These are phyloP conservation scores for Pseudoperonospora humuli DNA, from an alignment of 352 stramenopile species.

Conservation along the genomic window DNA sequence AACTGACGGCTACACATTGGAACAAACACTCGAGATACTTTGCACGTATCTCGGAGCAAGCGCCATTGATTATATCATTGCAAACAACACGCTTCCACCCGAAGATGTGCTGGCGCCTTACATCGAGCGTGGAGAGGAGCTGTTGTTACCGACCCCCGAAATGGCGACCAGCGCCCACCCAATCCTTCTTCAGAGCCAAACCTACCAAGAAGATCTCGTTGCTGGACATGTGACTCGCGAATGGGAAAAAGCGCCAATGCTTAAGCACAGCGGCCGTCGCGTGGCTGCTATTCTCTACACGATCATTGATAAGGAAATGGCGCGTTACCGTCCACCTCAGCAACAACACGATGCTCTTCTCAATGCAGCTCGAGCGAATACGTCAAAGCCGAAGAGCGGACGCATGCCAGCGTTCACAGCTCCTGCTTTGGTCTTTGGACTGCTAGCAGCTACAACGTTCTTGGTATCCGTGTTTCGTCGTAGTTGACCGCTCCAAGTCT, in stretches of 20 bases:
- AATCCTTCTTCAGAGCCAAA: constrained; percentile 68
- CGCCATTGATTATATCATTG: constrained; percentile 81
- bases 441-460: constrained; percentile 21
- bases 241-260: constrained; percentile 81
- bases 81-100: constrained; percentile 61
- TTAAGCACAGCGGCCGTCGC: constrained; percentile 74
- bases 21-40: constrained; percentile 58
- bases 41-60: constrained; percentile 61
- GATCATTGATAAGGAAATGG: constrained; percentile 82
- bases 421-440: constrained; percentile 13
- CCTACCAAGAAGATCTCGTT: constrained; percentile 58
- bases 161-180: constrained; percentile 49
- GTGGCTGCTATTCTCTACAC: constrained; percentile 78
- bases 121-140: constrained; percentile 61
- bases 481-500: neutral
- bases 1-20: constrained; percentile 70
- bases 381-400: neutral
- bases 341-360: neutral
- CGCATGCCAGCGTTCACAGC: constrained; percentile 8
- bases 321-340: constrained; percentile 25
- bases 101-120: constrained; percentile 50
- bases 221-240: constrained; percentile 35
- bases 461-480: constrained; percentile 21
- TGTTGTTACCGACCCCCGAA: constrained; percentile 59
- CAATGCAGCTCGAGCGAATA: neutral